phyloP scores from a whole-genome alignment of 2,329 filamentous ascomycete species.

The Hypoxylon sp. region DNA sequence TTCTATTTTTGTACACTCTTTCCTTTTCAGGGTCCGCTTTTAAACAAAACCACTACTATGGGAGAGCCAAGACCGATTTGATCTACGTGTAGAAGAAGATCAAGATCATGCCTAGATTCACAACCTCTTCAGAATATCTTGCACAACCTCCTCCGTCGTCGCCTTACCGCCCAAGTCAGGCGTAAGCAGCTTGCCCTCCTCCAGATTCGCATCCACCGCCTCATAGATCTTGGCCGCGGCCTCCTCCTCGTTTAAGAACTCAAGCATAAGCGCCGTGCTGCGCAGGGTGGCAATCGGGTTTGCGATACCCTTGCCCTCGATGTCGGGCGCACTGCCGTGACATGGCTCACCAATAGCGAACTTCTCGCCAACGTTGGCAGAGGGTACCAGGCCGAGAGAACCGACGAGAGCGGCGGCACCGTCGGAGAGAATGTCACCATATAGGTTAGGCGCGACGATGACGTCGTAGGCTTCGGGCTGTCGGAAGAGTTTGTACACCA shows the following conservation, averaged over 20 bases:
- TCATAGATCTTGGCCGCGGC: slow-evolving; percentile 92
- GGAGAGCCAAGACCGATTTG: background rate
- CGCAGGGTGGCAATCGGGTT: slow-evolving; percentile 97
- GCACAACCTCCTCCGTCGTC: slow-evolving; percentile 86
- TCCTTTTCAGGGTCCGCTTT: background rate
- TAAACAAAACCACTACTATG: background rate
- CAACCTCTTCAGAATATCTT: slow-evolving; percentile 87
- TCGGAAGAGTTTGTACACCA: slow-evolving; percentile 99
- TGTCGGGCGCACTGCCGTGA: slow-evolving; percentile 96
- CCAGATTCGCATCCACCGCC: slow-evolving; percentile 91
- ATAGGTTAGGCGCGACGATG: slow-evolving; percentile 96
- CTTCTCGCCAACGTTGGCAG: slow-evolving; percentile 92
- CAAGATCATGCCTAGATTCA: slow-evolving; percentile 56
- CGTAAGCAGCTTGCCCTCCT: slow-evolving; percentile 84
- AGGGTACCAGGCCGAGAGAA: slow-evolving; percentile 90
- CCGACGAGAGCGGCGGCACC: slow-evolving; percentile 95
- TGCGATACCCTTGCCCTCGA: slow-evolving; percentile 90
- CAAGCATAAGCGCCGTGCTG: slow-evolving; percentile 93
- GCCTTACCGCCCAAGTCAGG: slow-evolving; percentile 93
- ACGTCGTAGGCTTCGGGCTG: slow-evolving; percentile 97
- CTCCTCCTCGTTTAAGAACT: slow-evolving; percentile 89
- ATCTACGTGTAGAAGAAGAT: background rate
- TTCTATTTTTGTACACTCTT: slow-evolving; percentile 2
- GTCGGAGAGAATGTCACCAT: slow-evolving; percentile 97
- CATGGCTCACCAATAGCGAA: slow-evolving; percentile 99